phyloP scores from a whole-genome alignment of 257 asterid species.

The Galeopsis tetrahit region DNA sequence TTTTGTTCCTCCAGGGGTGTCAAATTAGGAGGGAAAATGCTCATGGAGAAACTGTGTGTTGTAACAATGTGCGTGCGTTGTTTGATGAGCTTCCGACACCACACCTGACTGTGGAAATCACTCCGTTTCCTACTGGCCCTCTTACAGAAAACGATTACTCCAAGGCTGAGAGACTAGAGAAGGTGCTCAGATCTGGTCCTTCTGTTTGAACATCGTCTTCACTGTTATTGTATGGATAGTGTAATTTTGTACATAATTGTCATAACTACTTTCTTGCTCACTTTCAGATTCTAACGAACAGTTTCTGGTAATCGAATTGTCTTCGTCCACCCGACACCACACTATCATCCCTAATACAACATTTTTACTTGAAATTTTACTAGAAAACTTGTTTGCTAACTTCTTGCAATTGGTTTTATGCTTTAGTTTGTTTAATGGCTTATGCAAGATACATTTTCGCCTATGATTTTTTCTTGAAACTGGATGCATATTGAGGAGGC shows the following conservation, averaged over 20 bases:
- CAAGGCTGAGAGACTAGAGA: slow-evolving; percentile 88
- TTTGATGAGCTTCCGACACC: slow-evolving; percentile 98
- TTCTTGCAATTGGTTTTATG: not conserved
- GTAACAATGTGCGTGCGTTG: slow-evolving; percentile 92
- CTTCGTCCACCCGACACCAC: not conserved
- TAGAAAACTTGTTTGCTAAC: not conserved
- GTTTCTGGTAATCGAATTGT: not conserved
- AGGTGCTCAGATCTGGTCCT: slow-evolving; percentile 87
- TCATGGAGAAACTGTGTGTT: slow-evolving; percentile 93
- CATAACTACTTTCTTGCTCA: not conserved
- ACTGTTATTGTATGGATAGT: slow-evolving; percentile 23
- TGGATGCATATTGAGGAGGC: no score
- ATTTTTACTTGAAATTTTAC: no score
- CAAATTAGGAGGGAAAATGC: slow-evolving; percentile 95
- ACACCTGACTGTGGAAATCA: slow-evolving; percentile 75
- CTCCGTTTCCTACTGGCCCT: slow-evolving; percentile 93
- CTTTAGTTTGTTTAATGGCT: no score
- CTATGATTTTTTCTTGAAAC: no score
- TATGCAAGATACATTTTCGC: no score
- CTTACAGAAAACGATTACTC: slow-evolving; percentile 77
- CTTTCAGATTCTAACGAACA: no score
- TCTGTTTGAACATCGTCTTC: slow-evolving; percentile 48
- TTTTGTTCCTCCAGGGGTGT: slow-evolving; percentile 61
- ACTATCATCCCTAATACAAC: not conserved
- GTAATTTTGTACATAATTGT: slow-evolving; percentile 41